Conservation (phyloP, 805 yeast genomes). For the Lachancea meyersii region DNA sequence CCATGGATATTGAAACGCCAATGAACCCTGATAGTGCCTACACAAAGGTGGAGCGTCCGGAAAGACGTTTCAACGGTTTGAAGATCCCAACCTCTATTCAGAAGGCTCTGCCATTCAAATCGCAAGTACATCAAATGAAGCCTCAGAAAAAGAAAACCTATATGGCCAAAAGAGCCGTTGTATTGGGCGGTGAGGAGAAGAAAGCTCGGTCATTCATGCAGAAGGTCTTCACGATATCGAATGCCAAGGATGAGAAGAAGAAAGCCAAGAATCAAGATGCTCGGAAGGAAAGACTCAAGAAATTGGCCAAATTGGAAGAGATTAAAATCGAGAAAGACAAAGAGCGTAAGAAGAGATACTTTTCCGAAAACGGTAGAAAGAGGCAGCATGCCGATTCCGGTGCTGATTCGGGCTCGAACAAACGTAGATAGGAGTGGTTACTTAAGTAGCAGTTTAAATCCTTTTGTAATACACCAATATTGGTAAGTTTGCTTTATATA, state of each 20-base stretch:
- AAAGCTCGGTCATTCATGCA: constrained; percentile 85
- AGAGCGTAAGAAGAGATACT: constrained; percentile 82
- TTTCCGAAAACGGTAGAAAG: constrained; percentile 64
- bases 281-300: constrained; percentile 68
- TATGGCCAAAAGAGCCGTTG: constrained; percentile 87
- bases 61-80: constrained; percentile 80
- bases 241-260: constrained; percentile 77
- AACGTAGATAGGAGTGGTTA: constrained; percentile 11
- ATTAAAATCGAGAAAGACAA: constrained; percentile 65
- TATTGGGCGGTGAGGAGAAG: constrained; percentile 87
- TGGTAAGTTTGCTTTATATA: too few relatives aligned
- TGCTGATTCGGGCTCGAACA: constrained; percentile 27
- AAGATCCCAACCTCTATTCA: constrained; percentile 77
- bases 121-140: constrained; percentile 83
- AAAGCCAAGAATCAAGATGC: constrained; percentile 66
- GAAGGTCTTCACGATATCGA: constrained; percentile 76
- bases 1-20: constrained; percentile 58
- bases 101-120: constrained; percentile 78
- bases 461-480: too few relatives aligned
- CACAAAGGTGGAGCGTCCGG: constrained; percentile 72
- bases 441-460: too few relatives aligned
- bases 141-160: constrained; percentile 82
- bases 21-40: constrained; percentile 45
- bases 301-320: constrained; percentile 68
- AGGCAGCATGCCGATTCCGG: constrained; percentile 36